These are phyloP conservation scores for Curvularia spicifera DNA, from an alignment of 2,329 filamentous ascomycete genomes.

Conservation along the genomic window DNA sequence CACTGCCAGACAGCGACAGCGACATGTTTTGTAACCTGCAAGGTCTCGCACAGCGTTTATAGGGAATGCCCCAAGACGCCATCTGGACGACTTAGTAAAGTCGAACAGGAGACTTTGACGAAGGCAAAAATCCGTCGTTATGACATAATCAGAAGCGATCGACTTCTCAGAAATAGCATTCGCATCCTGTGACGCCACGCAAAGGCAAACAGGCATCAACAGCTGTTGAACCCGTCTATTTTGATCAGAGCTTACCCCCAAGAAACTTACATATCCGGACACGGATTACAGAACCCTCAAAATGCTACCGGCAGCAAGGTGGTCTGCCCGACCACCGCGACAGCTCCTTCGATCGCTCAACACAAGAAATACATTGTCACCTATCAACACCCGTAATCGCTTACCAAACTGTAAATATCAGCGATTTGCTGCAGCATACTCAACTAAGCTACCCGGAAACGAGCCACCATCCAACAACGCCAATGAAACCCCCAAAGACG, in stretches of 20 bases:
- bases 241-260: conserved; percentile 3
- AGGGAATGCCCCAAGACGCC: background rate
- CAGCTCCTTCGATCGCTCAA: conserved; percentile 30
- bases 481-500: conserved; percentile 23
- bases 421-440: conserved; percentile 16
- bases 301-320: conserved; percentile 38
- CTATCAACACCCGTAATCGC: conserved; percentile 33
- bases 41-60: background rate
- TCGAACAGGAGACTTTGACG: background rate
- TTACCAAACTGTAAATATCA: conserved; percentile 26
- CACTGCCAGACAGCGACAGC: background rate
- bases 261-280: conserved; percentile 1
- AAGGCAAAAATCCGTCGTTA: background rate
- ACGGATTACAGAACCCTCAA: conserved; percentile 6
- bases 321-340: conserved; percentile 39
- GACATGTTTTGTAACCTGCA: background rate
- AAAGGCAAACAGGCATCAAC: conserved; percentile 3
- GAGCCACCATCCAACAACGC: conserved; percentile 14
- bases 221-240: conserved; percentile 1
- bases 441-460: conserved; percentile 18
- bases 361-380: conserved; percentile 28
- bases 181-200: conserved; percentile 11
- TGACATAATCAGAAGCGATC: conserved; percentile 19
- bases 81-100: background rate
- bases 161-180: conserved; percentile 8